These are phyloP conservation scores for Ceratobasidium sp. DNA, from an alignment of 1,284 basidiomycete species.

Conservation along the genomic window DNA sequence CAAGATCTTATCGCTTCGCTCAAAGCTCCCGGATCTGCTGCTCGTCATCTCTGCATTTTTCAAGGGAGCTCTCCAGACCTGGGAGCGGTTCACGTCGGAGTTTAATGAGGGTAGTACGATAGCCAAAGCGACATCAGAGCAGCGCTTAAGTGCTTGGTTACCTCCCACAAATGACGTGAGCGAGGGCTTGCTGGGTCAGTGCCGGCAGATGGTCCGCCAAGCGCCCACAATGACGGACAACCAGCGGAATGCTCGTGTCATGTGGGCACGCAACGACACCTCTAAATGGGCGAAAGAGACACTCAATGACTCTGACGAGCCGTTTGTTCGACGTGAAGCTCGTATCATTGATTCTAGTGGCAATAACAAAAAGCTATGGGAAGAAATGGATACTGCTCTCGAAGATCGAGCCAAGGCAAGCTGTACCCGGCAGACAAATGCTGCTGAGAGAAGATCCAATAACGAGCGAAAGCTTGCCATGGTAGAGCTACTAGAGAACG, in stretches of 20 bases:
- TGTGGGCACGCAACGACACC: conserved; percentile 11
- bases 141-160: conserved; percentile 6
- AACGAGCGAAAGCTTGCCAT: background rate
- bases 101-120: conserved; percentile 11
- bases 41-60: too few relatives aligned
- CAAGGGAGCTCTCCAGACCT: background rate
- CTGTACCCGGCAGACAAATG: background rate
- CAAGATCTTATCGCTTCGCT: too few relatives aligned
- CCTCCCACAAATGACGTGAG: conserved; percentile 28
- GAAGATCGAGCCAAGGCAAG: background rate
- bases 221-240: conserved; percentile 19
- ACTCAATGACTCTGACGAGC: background rate
- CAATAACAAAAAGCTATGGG: too few relatives aligned
- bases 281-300: conserved; percentile 2
- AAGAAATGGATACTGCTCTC: too few relatives aligned
- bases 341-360: too few relatives aligned
- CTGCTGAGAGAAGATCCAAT: background rate
- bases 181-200: conserved; percentile 11
- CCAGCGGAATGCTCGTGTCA: conserved; percentile 12
- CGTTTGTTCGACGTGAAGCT: background rate
- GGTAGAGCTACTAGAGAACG: background rate
- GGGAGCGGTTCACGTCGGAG: conserved; percentile 28
- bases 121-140: conserved; percentile 2
- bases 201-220: conserved; percentile 6
- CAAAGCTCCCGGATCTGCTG: too few relatives aligned